Conservation (phyloP, 2,329 filamentous ascomycete genomes). For the Whalleya microplaca region DNA sequence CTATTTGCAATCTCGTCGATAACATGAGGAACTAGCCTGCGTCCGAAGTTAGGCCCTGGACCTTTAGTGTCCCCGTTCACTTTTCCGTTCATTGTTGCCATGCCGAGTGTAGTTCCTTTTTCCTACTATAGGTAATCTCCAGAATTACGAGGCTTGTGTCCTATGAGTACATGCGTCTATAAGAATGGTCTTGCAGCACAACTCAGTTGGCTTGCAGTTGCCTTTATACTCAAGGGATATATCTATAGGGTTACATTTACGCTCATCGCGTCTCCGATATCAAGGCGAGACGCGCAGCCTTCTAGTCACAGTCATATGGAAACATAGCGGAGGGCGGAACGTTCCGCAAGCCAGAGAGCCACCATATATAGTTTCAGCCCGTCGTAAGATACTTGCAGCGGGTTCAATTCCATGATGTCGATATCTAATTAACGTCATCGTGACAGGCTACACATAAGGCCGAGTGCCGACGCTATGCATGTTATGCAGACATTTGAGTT, state of each 20-base stretch:
- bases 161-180: no score
- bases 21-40: constrained; percentile 43
- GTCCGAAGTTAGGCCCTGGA: constrained; percentile 5
- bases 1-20: constrained; percentile 43
- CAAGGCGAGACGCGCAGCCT: neutral
- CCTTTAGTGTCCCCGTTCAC: neutral
- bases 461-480: neutral
- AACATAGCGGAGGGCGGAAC: neutral
- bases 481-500: no score
- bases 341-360: neutral
- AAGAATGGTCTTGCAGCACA: no score
- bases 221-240: neutral
- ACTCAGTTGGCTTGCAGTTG: no score
- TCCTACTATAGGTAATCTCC: no score
- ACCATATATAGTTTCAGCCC: neutral
- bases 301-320: neutral
- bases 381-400: neutral
- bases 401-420: neutral
- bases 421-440: neutral
- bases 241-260: neutral
- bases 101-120: neutral
- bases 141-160: no score
- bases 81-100: neutral
- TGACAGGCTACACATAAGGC: neutral
- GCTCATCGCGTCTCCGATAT: neutral